Evolutionary conservation across 1,139 yeast genomes (phyloP).

Genomic region (Kodamaea plutei): DNA sequence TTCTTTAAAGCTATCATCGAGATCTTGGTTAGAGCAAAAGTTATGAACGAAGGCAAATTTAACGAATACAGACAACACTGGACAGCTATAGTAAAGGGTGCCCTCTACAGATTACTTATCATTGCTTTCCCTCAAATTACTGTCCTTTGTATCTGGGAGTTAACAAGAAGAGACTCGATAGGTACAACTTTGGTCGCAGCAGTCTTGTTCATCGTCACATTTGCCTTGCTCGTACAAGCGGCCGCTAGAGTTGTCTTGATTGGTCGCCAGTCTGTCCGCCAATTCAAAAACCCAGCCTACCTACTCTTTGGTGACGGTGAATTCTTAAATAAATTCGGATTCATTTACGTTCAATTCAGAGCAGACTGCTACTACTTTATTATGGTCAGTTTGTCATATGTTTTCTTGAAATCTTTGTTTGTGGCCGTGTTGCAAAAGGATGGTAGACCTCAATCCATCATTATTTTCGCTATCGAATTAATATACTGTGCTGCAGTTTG

Average conservation of each 20-base stretch:
- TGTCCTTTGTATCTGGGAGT: conserved; percentile 84
- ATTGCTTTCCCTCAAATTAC: conserved; percentile 85
- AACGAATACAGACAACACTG: conserved; percentile 77
- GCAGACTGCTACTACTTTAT: conserved; percentile 88
- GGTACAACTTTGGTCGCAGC: conserved; percentile 81
- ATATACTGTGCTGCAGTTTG: conserved; percentile 60
- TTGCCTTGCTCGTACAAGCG: conserved; percentile 67
- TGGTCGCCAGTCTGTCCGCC: conserved; percentile 67
- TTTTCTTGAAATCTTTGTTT: conserved; percentile 70
- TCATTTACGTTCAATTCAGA: conserved; percentile 83
- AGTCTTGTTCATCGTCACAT: conserved; percentile 53
- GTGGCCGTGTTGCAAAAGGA: conserved; percentile 80
- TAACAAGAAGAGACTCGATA: conserved; percentile 75
- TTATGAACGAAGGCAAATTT: conserved; percentile 63
- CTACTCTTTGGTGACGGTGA: conserved; percentile 79
- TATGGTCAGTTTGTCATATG: conserved; percentile 57
- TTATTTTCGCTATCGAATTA: conserved; percentile 73
- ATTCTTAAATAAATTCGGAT: conserved; percentile 85
- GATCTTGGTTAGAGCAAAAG: conserved; percentile 55
- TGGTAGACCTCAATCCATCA: conserved; percentile 78
- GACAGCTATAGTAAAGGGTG: conserved; percentile 80
- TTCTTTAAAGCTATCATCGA: conserved; percentile 75
- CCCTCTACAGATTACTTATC: conserved; percentile 74
- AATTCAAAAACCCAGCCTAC: conserved; percentile 90
- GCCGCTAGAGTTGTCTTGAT: conserved; percentile 63